Evolutionary conservation across 176 grass and related monocot genomes (phyloP).

Genomic region (Carex littledalei): DNA sequence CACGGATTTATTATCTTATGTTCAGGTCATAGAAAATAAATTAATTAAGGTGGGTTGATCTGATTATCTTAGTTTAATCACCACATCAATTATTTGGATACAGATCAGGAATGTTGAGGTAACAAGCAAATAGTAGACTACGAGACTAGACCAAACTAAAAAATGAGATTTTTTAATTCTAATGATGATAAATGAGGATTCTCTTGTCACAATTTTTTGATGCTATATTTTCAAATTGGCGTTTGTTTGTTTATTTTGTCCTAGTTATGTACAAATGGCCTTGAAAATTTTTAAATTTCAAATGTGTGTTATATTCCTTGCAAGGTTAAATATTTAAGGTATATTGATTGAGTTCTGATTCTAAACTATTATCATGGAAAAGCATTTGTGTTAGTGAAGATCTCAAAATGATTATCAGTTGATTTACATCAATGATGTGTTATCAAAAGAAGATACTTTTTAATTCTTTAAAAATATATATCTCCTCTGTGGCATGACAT

Average conservation of each 20-base stretch:
- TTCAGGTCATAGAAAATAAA: background rate
- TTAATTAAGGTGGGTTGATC: background rate
- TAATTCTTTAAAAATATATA: background rate
- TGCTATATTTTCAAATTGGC: background rate
- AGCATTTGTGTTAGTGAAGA: background rate
- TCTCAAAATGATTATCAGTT: background rate
- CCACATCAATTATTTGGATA: background rate
- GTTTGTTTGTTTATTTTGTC: background rate
- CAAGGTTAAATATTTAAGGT: background rate
- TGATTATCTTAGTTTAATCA: slow-evolving; percentile 13
- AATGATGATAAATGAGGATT: background rate
- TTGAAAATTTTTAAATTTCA: background rate
- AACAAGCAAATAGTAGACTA: background rate
- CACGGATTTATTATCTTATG: slow-evolving; percentile 10
- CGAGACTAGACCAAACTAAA: background rate
- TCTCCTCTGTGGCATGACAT: background rate
- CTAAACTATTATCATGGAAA: background rate
- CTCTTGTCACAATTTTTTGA: background rate
- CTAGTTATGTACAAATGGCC: background rate
- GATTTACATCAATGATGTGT: background rate
- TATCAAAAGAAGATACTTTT: background rate
- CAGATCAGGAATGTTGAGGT: background rate
- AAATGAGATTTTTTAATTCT: background rate
- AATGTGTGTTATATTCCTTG: background rate
- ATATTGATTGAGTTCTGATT: background rate